Percentiles rank a stretch among this genome's conserved stretches.
These are phyloP conservation scores for Aspergillus ostianus DNA, from an alignment of 495 filamentous ascomycete genomes.

Conservation along the genomic window DNA sequence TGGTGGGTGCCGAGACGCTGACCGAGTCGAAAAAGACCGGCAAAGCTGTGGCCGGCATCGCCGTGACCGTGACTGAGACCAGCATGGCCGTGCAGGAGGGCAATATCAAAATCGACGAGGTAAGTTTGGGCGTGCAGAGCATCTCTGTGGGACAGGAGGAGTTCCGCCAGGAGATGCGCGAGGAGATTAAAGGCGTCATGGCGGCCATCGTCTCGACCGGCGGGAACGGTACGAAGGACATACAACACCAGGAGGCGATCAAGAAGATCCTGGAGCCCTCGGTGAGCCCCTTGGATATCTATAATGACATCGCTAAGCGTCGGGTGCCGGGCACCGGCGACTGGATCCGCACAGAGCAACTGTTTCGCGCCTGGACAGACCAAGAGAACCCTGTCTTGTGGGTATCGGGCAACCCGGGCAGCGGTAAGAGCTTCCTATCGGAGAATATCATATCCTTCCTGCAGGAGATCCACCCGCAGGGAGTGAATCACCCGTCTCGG, in stretches of 20 bases:
- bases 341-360: slow-evolving; percentile 30
- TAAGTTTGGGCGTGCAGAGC: slow-evolving; percentile 14
- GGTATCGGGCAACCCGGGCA: slow-evolving; percentile 32
- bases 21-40: slow-evolving; percentile 20
- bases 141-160: slow-evolving; percentile 2
- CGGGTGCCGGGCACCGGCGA: slow-evolving; percentile 31
- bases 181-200: neutral
- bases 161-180: neutral
- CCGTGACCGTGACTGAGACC: slow-evolving; percentile 12
- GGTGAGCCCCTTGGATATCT: slow-evolving; percentile 21
- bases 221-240: neutral
- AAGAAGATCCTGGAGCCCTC: slow-evolving; percentile 12
- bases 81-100: slow-evolving; percentile 16
- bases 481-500: neutral
- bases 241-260: slow-evolving; percentile 10
- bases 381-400: slow-evolving; percentile 27
- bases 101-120: slow-evolving; percentile 15
- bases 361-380: slow-evolving; percentile 27
- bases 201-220: neutral
- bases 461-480: slow-evolving; percentile 14
- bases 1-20: slow-evolving; percentile 33
- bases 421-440: slow-evolving; percentile 34
- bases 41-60: slow-evolving; percentile 14
- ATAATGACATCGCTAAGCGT: slow-evolving; percentile 25
- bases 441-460: slow-evolving; percentile 28